phyloP scores from a whole-genome alignment of 2,329 filamentous ascomycete genomes.

The Colletotrichum sp. region DNA sequence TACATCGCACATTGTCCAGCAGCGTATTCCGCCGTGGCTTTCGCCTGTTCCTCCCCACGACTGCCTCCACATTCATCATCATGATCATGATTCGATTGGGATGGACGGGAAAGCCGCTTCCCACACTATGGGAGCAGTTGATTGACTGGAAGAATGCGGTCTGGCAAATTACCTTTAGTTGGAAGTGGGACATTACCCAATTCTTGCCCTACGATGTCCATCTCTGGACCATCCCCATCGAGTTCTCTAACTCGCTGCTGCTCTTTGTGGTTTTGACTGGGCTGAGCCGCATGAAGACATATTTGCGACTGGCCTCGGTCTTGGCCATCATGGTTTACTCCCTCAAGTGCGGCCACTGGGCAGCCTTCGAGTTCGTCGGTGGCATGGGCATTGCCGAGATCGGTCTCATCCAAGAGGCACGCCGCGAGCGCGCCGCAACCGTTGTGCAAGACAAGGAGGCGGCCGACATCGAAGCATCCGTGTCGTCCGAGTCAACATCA shows the following conservation, averaged over 20 bases:
- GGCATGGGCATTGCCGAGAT: constrained; percentile 52
- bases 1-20: constrained; percentile 46
- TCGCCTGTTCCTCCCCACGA: constrained; percentile 50
- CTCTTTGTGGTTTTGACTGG: constrained; percentile 44
- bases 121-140: constrained; percentile 28
- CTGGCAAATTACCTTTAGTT: constrained; percentile 28
- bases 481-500: not conserved
- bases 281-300: constrained; percentile 36
- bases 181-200: constrained; percentile 33
- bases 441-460: constrained; percentile 21
- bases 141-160: constrained; percentile 30
- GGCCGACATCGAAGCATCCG: constrained; percentile 7
- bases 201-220: constrained; percentile 43
- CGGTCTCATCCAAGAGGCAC: constrained; percentile 37
- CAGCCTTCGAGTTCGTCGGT: constrained; percentile 49
- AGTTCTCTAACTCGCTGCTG: constrained; percentile 50
- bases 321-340: constrained; percentile 42
- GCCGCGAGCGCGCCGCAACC: not conserved
- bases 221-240: constrained; percentile 55
- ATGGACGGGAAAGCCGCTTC: constrained; percentile 29
- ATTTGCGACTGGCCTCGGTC: constrained; percentile 33
- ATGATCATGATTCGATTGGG: constrained; percentile 37
- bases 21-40: constrained; percentile 52
- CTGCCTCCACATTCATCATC: constrained; percentile 45
- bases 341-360: constrained; percentile 44